phyloP scores from a whole-genome alignment of 305 asterid genomes.

The Solanum chacoense region DNA sequence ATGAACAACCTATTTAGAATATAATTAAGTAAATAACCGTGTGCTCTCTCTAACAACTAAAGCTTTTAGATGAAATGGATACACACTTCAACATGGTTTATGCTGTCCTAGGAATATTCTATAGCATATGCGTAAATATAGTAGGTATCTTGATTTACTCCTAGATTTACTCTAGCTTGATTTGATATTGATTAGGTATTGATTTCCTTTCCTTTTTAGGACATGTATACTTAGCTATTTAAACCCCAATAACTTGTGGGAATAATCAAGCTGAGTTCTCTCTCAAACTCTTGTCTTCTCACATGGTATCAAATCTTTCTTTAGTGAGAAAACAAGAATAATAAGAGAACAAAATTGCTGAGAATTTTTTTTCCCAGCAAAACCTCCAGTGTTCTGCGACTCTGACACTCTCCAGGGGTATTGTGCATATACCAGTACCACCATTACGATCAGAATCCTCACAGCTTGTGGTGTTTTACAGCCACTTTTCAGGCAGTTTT shows the following conservation, averaged over 20 bases:
- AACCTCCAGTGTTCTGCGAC: background rate
- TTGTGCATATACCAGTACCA: background rate
- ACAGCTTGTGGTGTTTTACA: background rate
- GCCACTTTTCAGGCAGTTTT: background rate
- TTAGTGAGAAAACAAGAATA: background rate
- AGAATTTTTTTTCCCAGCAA: background rate
- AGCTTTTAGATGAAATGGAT: background rate
- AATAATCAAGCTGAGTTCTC: background rate
- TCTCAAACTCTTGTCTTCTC: background rate
- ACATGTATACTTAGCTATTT: background rate
- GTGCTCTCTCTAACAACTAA: background rate
- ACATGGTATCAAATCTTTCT: background rate
- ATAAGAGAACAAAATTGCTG: background rate
- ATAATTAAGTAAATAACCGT: background rate
- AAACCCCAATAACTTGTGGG: background rate
- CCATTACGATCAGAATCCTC: background rate
- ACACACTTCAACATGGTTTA: background rate
- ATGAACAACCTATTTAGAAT: background rate
- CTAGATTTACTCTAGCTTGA: background rate
- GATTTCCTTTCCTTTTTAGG: background rate
- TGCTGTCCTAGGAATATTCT: background rate
- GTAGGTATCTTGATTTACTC: background rate
- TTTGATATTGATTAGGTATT: background rate
- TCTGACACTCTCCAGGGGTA: background rate
- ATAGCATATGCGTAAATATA: background rate